Percentiles rank a stretch among this genome's conserved stretches.
Evolutionary conservation across 2,329 filamentous ascomycete species (phyloP).

Genomic region (Purpureocillium lavendulum): DNA sequence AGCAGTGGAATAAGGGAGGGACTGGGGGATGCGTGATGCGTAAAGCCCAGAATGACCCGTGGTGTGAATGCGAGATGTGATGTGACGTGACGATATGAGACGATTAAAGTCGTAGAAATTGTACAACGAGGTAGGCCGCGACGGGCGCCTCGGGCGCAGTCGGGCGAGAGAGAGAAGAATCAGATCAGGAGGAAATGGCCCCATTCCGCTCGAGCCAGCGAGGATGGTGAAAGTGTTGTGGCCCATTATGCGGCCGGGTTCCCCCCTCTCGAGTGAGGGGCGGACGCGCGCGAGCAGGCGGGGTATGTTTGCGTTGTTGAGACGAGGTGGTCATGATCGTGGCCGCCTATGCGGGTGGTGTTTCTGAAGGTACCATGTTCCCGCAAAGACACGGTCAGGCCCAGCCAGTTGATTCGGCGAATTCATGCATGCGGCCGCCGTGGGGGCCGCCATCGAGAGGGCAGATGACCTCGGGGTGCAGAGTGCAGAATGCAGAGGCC

Average conservation of each 20-base stretch:
- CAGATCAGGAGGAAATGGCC: constrained; percentile 1
- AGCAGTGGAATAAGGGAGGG: neutral
- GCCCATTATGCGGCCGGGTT: constrained; percentile 7
- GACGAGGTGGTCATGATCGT: neutral
- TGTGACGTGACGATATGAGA: neutral
- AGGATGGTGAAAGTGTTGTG: constrained; percentile 8
- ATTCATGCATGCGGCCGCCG: constrained; percentile 4
- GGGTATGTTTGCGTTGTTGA: neutral
- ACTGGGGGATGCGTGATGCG: neutral
- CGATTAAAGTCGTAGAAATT: constrained; percentile 3
- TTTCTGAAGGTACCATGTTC: neutral
- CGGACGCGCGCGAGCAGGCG: neutral
- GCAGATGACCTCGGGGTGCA: constrained; percentile 8
- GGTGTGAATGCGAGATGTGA: too few species aligned
- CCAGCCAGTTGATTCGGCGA: constrained; percentile 8
- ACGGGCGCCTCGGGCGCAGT: neutral
- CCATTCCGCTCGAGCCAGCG: constrained; percentile 13
- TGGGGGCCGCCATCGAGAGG: constrained; percentile 2
- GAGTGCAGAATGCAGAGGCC: constrained; percentile 2
- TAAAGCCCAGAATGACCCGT: neutral
- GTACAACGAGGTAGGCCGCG: neutral
- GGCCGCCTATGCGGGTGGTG: neutral
- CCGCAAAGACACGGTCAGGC: constrained; percentile 4
- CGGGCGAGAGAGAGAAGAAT: neutral
- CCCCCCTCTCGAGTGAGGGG: neutral